A percentile compares a stretch with the other conserved stretches of the same genome.
Evolutionary conservation across 2,329 filamentous ascomycete species (phyloP).

Genomic region (Colletotrichum cuscutae): DNA sequence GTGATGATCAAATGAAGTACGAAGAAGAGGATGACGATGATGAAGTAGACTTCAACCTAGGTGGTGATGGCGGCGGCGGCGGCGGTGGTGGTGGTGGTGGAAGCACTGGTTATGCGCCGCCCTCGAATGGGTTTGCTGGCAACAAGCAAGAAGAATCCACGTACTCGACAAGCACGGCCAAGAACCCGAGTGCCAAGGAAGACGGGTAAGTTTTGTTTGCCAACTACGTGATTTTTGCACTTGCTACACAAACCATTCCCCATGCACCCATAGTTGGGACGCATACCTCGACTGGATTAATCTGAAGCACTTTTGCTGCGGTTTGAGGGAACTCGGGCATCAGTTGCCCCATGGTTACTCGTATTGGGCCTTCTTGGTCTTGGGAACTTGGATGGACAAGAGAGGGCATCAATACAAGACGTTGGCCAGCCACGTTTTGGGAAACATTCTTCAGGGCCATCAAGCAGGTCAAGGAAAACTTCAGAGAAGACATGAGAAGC

Average conservation of each 20-base stretch:
- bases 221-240: conserved; percentile 28
- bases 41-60: conserved; percentile 69
- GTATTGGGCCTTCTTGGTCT: conserved; percentile 19
- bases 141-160: conserved; percentile 44
- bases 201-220: conserved; percentile 77
- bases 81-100: conserved; percentile 16
- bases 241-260: conserved; percentile 10
- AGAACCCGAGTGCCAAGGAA: conserved; percentile 81
- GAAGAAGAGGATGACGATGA: conserved; percentile 64
- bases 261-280: conserved; percentile 3
- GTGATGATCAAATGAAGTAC: conserved; percentile 52
- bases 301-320: conserved; percentile 21
- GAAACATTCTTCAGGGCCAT: conserved; percentile 29
- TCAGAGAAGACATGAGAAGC: conserved; percentile 28
- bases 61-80: conserved; percentile 51
- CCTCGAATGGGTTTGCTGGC: conserved; percentile 26
- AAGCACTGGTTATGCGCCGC: conserved; percentile 10
- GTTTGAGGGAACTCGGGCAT: conserved; percentile 16
- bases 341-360: conserved; percentile 23
- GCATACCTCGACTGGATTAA: conserved; percentile 16
- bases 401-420: conserved; percentile 18
- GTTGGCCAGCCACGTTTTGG: conserved; percentile 11
- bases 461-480: conserved; percentile 29
- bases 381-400: conserved; percentile 28
- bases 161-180: conserved; percentile 44